These are phyloP conservation scores for Lepidium africanum DNA, from an alignment of 345 rosid species.

Conservation along the genomic window DNA sequence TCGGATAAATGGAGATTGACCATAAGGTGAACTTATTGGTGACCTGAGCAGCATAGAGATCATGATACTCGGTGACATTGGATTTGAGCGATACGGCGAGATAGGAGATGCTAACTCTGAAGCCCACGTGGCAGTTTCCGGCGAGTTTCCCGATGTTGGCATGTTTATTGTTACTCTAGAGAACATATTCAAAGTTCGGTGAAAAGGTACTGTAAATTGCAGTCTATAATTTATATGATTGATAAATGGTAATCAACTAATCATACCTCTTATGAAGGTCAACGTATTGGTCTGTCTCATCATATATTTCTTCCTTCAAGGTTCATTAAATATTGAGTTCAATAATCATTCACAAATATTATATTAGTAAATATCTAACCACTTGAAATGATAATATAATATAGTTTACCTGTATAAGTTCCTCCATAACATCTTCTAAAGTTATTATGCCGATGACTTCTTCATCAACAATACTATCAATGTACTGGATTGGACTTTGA, in stretches of 20 bases:
- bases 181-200: background rate
- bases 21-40: constrained; percentile 38
- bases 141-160: constrained; percentile 31
- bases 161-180: constrained; percentile 53
- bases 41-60: constrained; percentile 43
- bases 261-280: constrained; percentile 52
- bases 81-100: constrained; percentile 36
- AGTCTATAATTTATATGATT: background rate
- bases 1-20: constrained; percentile 41
- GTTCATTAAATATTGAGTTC: background rate
- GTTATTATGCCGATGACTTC: constrained; percentile 74
- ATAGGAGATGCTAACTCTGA: constrained; percentile 39
- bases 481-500: constrained; percentile 20
- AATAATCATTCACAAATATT: background rate
- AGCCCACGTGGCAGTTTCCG: constrained; percentile 32
- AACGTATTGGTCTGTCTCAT: constrained; percentile 63
- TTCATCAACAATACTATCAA: constrained; percentile 28
- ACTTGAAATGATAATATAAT: background rate
- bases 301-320: constrained; percentile 65
- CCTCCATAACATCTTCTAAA: constrained; percentile 89
- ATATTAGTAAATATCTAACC: background rate
- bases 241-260: background rate
- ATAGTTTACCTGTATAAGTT: constrained; percentile 53
- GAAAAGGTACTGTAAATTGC: background rate
- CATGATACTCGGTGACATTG: constrained; percentile 34